Base-by-base conservation (phyloP, 257 asterid species). In the Solanum neorickii region DNA sequence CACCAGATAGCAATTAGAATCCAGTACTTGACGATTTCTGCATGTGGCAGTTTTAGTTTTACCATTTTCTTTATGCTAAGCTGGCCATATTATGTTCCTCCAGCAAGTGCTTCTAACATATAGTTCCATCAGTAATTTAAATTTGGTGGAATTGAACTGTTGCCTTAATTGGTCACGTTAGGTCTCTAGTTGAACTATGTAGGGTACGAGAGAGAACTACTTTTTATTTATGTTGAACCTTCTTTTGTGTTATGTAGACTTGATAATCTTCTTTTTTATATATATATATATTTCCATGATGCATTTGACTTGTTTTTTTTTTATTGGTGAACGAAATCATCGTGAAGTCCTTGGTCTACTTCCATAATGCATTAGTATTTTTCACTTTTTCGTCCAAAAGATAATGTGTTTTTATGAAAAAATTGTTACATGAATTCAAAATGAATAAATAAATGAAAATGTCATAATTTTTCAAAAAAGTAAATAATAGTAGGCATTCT, bases 91-190 rank as follows among this genome's bases (percentile, higher is more conserved):
- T 80, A 29, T 70, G 74, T 83, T 83, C 44, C 83, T 83, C 70
- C 29, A 39, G 86, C 88, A 7, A 52, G 60, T 10, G 72, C 75
- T 73, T 73, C 82, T 60, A 59, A 88, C 83, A 82, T 29, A 16
- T 62, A 56, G 52, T 75, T 83, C 88, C 90, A 65, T 31, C 90
- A 69, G 56, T 86, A 42, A 84, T 80, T 89, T 80, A 73, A 47
- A 85, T 86, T 73, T 84, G 87, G 44, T 84, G 90, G 87, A 66
- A 73, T 80, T 80, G 84, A 80, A 47, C 27, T 80, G 68, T 80
- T 80, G 27, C 68, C 25, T 47, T 80, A 56, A 47, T 47, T 80
- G 68, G 68, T 80, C 85, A 18, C 46, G 65, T 78, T 80, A 47
- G 85, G 68, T 80, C 29, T 80, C 42, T 78, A 52, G 85, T 68